These are phyloP conservation scores for Lepraria neglecta DNA, from an alignment of 495 filamentous ascomycete species.

Conservation along the genomic window DNA sequence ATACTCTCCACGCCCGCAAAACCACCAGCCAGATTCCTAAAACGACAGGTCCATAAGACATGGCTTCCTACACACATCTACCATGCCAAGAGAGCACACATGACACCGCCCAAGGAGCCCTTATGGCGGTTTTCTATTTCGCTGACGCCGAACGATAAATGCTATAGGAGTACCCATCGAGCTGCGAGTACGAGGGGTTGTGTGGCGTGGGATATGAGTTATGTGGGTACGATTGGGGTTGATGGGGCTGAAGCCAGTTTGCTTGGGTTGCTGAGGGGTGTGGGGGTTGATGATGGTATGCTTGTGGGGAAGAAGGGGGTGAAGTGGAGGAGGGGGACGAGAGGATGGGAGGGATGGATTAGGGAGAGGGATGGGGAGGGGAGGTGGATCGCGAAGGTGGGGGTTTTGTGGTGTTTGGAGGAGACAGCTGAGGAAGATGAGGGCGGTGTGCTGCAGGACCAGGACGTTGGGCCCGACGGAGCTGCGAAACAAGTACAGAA, in stretches of 20 bases:
- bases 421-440: conserved; percentile 9
- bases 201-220: conserved; percentile 91
- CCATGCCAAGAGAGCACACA: conserved; percentile 85
- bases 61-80: conserved; percentile 95
- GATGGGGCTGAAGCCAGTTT: conserved; percentile 61
- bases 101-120: conserved; percentile 70
- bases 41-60: conserved; percentile 79
- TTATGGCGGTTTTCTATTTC: conserved; percentile 88
- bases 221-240: conserved; percentile 78
- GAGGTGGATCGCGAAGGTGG: conserved; percentile 67
- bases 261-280: conserved; percentile 53
- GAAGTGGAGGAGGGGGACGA: conserved; percentile 69
- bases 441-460: conserved; percentile 23
- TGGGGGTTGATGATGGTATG: conserved; percentile 55
- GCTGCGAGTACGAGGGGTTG: conserved; percentile 61
- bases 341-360: conserved; percentile 62
- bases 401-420: conserved; percentile 61
- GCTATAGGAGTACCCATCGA: conserved; percentile 79
- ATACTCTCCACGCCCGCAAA: conserved; percentile 59
- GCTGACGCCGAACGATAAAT: conserved; percentile 77
- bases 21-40: conserved; percentile 66
- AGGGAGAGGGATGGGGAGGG: conserved; percentile 49
- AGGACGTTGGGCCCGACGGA: conserved; percentile 23
- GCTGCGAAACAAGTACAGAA: conserved; percentile 31
- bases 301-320: conserved; percentile 55